Evolutionary conservation across 2,329 filamentous ascomycete species (phyloP), one percentile per base, ranked within the genome.

Genomic region (Sporothrix pseudoabietina): DNA sequence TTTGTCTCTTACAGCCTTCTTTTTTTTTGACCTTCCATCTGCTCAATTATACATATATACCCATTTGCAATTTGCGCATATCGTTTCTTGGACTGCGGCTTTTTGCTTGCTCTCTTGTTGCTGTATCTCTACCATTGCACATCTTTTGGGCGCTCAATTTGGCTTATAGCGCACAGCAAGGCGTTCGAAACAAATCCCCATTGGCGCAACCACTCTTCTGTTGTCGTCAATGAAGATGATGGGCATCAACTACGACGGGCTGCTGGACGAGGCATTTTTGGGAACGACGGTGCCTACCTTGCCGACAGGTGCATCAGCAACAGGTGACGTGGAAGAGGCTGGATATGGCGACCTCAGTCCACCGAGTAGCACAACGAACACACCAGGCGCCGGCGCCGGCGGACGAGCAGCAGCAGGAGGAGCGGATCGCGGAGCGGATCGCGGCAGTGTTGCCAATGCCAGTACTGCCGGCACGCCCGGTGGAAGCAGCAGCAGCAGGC

Each of bases 401-500:
- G 30, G 52, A 22, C 49, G 52, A 12, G 52, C 26, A 32, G 69
- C n/a, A 70, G 52, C n/a, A 19, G 35, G 12, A 57, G 35, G 8
- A 12, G 68, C 0, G 41, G n/a, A 19, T 57, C 8, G 5, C 26
- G 69, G 22, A 39, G 35, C 44, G 10, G 14, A 14, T 5, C 7
- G 35, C 35, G 32, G 66, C 30, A 44, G 39, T 14, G 63, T 3
- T 19, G 44, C 55, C 54, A 59, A 30, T 44, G n/a, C 71, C 5
- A 57, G 59, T 30, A 14, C 14, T 6, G 26, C 47, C 22, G 35
- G 61, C 47, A 69, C 70, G 12, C 12, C 44, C 41, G 39, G 47
- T 22, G 59, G 30, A 47, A 19, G 59, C 52, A 49, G 32, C 59
- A 30, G 44, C 6, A 76, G 75, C 12, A 81, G 79, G 79, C 80